A percentile compares a stretch with the other conserved stretches of the same genome.
phyloP scores from a whole-genome alignment of 192 early-diverging fungal species.

The Backusella mclennaniae region DNA sequence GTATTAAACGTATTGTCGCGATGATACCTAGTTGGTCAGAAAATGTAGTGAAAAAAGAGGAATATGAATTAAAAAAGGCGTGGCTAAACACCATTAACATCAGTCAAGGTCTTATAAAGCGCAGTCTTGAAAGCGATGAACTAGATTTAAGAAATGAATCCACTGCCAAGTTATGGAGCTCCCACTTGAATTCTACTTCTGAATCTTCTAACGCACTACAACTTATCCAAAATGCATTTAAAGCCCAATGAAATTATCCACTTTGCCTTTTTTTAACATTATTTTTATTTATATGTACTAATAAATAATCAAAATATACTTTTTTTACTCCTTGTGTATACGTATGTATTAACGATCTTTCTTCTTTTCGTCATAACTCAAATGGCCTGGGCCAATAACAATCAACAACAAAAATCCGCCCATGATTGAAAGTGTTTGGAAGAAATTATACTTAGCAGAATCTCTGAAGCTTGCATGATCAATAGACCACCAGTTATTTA shows the following conservation, averaged over 20 bases:
- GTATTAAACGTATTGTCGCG: constrained; percentile 15
- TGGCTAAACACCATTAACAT: constrained; percentile 24
- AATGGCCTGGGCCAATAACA: constrained; percentile 71
- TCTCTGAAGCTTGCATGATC: constrained; percentile 67
- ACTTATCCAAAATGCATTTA: constrained; percentile 2
- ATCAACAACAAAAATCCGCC: constrained; percentile 92
- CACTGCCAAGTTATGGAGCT: neutral
- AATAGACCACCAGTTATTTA: constrained; percentile 95
- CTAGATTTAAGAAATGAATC: neutral
- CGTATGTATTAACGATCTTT: constrained; percentile 30
- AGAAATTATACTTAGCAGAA: constrained; percentile 98
- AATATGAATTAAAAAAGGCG: constrained; percentile 38
- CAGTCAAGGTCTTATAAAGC: neutral
- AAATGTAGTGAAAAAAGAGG: constrained; percentile 29
- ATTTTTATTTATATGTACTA: neutral
- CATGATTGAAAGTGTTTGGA: constrained; percentile 86
- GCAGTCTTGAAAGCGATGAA: neutral
- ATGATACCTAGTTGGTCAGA: constrained; percentile 35
- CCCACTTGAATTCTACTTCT: neutral
- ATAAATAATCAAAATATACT: neutral
- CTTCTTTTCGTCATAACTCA: constrained; percentile 23
- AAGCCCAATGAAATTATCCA: neutral
- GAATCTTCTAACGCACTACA: neutral
- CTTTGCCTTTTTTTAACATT: neutral
- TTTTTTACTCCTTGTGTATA: neutral